Evolutionary conservation across 2,329 filamentous ascomycete genomes (phyloP).

Genomic region (Alternaria incomplexa): DNA sequence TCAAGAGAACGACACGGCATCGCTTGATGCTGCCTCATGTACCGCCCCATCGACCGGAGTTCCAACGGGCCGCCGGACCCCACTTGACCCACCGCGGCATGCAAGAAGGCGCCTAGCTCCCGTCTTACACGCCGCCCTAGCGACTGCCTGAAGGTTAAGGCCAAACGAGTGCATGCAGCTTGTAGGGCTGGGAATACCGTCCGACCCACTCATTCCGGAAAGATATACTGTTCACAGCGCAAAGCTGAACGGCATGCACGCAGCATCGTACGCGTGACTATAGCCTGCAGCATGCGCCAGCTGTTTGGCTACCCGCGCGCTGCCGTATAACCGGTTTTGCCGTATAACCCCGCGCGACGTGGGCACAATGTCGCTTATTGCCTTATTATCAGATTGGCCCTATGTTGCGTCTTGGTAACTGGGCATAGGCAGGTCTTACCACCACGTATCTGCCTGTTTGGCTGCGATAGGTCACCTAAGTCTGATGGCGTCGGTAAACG

Average conservation of each 20-base stretch:
- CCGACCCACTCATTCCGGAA: not conserved
- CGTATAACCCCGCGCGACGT: not conserved
- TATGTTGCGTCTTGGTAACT: too few relatives aligned
- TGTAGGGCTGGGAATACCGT: not conserved
- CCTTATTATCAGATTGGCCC: not conserved
- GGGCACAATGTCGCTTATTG: not conserved
- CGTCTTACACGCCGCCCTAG: not conserved
- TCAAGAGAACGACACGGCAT: not conserved
- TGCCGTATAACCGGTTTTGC: not conserved
- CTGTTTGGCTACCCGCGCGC: not conserved
- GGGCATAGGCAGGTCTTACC: not conserved
- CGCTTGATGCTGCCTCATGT: not conserved
- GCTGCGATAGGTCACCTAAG: not conserved
- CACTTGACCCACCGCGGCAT: not conserved
- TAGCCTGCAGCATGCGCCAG: not conserved
- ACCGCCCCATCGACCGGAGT: not conserved
- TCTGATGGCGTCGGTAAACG: not conserved
- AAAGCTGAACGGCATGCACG: too few relatives aligned
- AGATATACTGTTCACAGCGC: not conserved
- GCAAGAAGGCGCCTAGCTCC: not conserved
- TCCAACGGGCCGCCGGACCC: not conserved
- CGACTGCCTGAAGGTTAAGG: not conserved
- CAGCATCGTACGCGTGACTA: not conserved
- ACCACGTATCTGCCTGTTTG: not conserved
- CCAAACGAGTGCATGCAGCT: not conserved